Base-by-base conservation (phyloP, 345 rosid genomes). In the Eucalyptus erythrocorys region DNA sequence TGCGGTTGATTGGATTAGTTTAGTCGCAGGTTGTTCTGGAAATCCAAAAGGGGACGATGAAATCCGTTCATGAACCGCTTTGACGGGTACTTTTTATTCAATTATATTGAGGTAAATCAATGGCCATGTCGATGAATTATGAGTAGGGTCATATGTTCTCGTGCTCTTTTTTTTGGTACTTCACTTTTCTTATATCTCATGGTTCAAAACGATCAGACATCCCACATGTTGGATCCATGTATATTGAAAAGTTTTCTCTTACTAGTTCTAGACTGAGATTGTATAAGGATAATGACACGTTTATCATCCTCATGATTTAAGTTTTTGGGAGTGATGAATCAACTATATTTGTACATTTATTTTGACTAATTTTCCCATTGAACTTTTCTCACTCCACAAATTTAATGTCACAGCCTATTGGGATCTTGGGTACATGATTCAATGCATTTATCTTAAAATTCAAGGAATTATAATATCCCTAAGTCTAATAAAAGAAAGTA, bases 321-420 rank as follows among this genome's bases (percentile, higher is more conserved):
- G 9, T 13, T 61, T 61, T 61, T 61, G 8, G n/a, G 30, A 61
- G 16, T 27, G 6, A 59, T 27, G 14, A 59, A 59, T 12, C 8
- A 7, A 5, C 4, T 59, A 59, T 11, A 26, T 27, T 1, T 3
- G 27, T 59, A 3, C 14, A 5, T n/a, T 64, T n/a, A 7, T 64
- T 15, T n/a, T 4, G 16, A 64, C 1, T 1, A n/a, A n/a, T n/a
- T n/a, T 13, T n/a, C 0, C n/a, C 27, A 40, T 76, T 11, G 82
- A 40, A 19, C 27, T 76, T 76, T 19, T 37, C 45, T 76, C 82
- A 10, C 24, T 21, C 24, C 14, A 45, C 45, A 22, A 71, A 71
- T 71, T 71, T 37, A 42, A 71, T 71, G 27, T 37, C 14, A 3
- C 45, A 21, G 22, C 82, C 2, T 27, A 71, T 21, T 71, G 27